Evolutionary conservation across 2,329 filamentous ascomycete genomes (phyloP), one percentile per base, ranked within the genome.

Genomic region (Xylariaceae sp.): DNA sequence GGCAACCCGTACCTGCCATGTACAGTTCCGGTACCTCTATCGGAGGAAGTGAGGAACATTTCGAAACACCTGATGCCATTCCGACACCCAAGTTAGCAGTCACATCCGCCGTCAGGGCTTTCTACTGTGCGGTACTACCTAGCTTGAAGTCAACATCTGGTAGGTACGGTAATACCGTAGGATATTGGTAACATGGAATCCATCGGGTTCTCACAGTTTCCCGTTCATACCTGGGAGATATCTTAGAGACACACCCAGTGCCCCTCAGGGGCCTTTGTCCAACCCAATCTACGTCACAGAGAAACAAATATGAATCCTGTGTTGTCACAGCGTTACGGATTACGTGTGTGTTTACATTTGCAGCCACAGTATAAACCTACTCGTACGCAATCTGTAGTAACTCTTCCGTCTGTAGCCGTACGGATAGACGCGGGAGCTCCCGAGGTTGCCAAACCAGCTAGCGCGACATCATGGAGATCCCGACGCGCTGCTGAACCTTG

Each of bases 281-380:
- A 42, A 10, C 23, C 49, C n/a, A 9, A 53, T 51, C 23, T 64
- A 64, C 60, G 60, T 64, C 60, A 64, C 45, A 11, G 9, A 49
- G 42, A 62, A 47, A 63, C 42, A 47, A 8, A 18, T 2, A 13
- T 42, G 11, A 30, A 30, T 30, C 23, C 23, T 30, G 23, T 30
- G 23, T 4, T 30, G 23, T 30, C 23, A 30, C 23, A 30, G 23
- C 23, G 23, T 30, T 30, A 30, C 23, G 23, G 23, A 30, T 30
- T 30, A 30, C 23, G 23, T 30, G 23, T 6, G 23, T 30, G 23
- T 30, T 30, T 30, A 30, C 23, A 4, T 30, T 30, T 30, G 5
- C 23, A 30, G 23, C 23, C 23, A 30, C 23, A 4, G 23, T 30
- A 1, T 42, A 42, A 10, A 42, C 37, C 37, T 42, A 42, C 37